Percentiles rank a stretch among this genome's conserved stretches.
phyloP scores from a whole-genome alignment of 2,329 filamentous ascomycete species.

The Alternaria consortialis region DNA sequence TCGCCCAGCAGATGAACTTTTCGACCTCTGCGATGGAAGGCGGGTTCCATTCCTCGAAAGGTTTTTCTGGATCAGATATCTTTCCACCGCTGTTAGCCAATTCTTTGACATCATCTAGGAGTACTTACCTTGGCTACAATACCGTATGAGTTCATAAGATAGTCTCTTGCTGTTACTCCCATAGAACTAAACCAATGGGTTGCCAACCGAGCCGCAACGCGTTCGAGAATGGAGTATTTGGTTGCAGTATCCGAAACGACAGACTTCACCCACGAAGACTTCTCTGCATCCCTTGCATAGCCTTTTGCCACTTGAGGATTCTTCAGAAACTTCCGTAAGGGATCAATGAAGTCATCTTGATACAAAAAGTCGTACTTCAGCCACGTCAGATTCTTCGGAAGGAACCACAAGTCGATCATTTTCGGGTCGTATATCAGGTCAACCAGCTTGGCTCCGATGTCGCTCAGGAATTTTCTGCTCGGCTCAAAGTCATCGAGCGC shows the following conservation, averaged over 20 bases:
- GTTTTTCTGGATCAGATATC: neutral
- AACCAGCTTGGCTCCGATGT: neutral
- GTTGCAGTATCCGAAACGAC: neutral
- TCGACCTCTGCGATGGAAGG: neutral
- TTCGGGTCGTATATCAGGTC: neutral
- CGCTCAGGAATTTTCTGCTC: neutral
- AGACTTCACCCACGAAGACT: slow-evolving; percentile 14
- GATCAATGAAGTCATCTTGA: slow-evolving; percentile 5
- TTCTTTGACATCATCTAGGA: neutral
- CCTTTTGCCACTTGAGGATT: slow-evolving; percentile 21
- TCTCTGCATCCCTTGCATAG: slow-evolving; percentile 11
- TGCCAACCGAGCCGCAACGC: slow-evolving; percentile 2
- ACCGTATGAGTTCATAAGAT: neutral
- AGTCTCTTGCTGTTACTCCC: neutral
- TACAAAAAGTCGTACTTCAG: slow-evolving; percentile 7
- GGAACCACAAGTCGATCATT: slow-evolving; percentile 1
- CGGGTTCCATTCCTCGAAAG: neutral
- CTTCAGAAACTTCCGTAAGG: slow-evolving; percentile 12
- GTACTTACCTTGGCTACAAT: neutral
- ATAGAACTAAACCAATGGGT: slow-evolving; percentile 6
- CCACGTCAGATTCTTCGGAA: neutral
- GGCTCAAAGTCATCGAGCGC: neutral
- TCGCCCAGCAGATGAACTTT: neutral
- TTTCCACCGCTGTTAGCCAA: neutral
- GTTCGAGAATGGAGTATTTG: slow-evolving; percentile 9